Base-by-base conservation (phyloP, 2,329 filamentous ascomycete genomes). In the Clonostachys solani region DNA sequence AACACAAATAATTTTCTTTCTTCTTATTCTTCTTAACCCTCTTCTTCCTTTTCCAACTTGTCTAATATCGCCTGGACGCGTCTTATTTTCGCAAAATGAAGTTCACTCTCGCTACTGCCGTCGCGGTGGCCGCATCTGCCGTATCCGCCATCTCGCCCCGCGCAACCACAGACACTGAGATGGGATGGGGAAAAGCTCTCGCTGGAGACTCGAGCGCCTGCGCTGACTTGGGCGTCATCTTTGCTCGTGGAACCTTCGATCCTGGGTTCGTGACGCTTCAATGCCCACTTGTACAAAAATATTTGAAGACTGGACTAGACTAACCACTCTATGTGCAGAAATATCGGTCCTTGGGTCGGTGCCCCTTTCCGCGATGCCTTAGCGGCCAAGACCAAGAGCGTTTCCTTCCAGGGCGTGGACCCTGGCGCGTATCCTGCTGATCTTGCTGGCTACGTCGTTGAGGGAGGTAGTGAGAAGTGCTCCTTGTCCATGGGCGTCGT, bases 281-380 rank as follows among this genome's bases (percentile, higher is more conserved):
- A 29, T 29, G 9, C 23, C 23, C 4, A 6, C 2, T 6, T 23
- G 2, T 23, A 23, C 7, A 23, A 23, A 5, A 23, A 23, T 23
- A n/a, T n/a, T n/a, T n/a, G 19, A 23, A 23, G 19, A 23, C n/a
- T n/a, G n/a, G n/a, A n/a, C n/a, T n/a, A n/a, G 8, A 41, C 16
- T 45, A 29, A 41, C 13, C 10, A 17, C 18, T 33, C 15, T 7
- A 29, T 16, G 36, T 41, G 6, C 19, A 50, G 49, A 19, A 50
- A 50, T 33, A 50, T 50, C 23, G 49, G 49, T n/a, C 43, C 46
- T 16, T 50, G 44, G 43, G 49, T 50, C 34, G 49, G 49, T 29
- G 43, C 38, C 12, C 49, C 49, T 7, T 50, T 48, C 35, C 40
- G 44, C 4, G 43, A 50, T 17, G 46, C 43, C 19, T 41, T 50